phyloP scores from a whole-genome alignment of 1,139 yeast genomes.

The Scheffersomyces insectosa region DNA sequence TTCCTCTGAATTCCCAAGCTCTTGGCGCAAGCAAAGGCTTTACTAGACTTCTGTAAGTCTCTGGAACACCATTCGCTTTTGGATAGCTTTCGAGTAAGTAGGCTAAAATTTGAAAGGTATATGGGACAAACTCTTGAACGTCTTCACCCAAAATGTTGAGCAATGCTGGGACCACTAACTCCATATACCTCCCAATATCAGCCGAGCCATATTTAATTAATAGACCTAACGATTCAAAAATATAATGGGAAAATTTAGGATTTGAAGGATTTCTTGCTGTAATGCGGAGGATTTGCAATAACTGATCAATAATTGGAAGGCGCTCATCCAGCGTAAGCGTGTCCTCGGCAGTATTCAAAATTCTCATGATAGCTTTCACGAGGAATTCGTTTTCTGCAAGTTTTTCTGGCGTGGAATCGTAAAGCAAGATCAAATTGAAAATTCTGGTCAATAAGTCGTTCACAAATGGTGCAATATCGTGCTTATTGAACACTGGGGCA shows the following conservation, averaged over 20 bases:
- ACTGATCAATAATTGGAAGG: constrained; percentile 57
- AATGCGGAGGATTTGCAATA: constrained; percentile 65
- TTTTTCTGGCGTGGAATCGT: constrained; percentile 74
- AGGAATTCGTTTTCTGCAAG: constrained; percentile 93
- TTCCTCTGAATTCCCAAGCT: constrained; percentile 92
- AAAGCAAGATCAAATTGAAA: constrained; percentile 63
- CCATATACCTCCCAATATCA: constrained; percentile 51
- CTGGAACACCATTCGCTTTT: constrained; percentile 51
- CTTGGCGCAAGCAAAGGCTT: constrained; percentile 85
- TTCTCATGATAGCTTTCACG: constrained; percentile 86
- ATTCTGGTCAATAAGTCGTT: constrained; percentile 60
- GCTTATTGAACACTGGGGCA: constrained; percentile 62
- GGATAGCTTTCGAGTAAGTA: constrained; percentile 71
- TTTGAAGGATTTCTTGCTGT: constrained; percentile 91
- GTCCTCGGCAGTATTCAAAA: constrained; percentile 74
- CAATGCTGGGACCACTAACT: constrained; percentile 64
- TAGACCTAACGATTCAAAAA: constrained; percentile 85
- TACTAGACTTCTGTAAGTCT: constrained; percentile 62
- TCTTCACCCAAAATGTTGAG: constrained; percentile 73
- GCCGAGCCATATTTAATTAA: constrained; percentile 55
- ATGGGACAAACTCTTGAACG: constrained; percentile 92
- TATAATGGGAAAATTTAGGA: constrained; percentile 87
- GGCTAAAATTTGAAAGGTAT: constrained; percentile 85
- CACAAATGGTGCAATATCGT: constrained; percentile 57
- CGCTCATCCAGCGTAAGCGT: constrained; percentile 37